A percentile compares a stretch with the other conserved stretches of the same genome.
Conservation (phyloP, 345 rosid species). For the Kernera saxatilis region DNA sequence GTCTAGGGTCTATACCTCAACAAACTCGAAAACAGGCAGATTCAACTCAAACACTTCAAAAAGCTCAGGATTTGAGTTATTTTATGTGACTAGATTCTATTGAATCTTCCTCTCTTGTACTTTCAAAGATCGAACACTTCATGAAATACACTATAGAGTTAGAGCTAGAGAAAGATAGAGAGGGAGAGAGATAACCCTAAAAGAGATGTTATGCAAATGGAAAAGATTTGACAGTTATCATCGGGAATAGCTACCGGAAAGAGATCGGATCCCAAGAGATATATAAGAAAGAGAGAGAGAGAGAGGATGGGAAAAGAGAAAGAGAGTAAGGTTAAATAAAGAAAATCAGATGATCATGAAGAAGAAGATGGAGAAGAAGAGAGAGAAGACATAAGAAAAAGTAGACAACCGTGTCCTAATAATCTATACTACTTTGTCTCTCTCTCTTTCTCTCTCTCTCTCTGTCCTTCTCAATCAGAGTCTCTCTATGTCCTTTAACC, state of each 20-base stretch:
- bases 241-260: slow-evolving; percentile 46
- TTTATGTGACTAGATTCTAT: neutral
- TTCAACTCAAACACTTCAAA: slow-evolving; percentile 2
- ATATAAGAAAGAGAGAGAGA: neutral
- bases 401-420: slow-evolving; percentile 54
- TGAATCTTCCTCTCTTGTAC: neutral
- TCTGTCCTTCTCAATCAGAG: slow-evolving; percentile 23
- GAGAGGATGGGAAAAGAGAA: slow-evolving; percentile 14
- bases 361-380: neutral
- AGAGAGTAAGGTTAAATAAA: slow-evolving; percentile 48
- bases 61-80: neutral
- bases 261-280: slow-evolving; percentile 34
- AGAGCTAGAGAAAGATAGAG: slow-evolving; percentile 15
- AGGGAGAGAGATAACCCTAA: slow-evolving; percentile 21
- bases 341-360: slow-evolving; percentile 26
- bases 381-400: slow-evolving; percentile 28
- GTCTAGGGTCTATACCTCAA: slow-evolving; percentile 16
- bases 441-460: slow-evolving; percentile 20
- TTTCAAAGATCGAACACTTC: slow-evolving; percentile 5
- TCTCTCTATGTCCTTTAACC: slow-evolving; percentile 25
- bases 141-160: slow-evolving; percentile 2
- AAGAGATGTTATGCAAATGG: slow-evolving; percentile 16
- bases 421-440: slow-evolving; percentile 30
- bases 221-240: slow-evolving; percentile 34
- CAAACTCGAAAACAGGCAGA: neutral